phyloP scores from a whole-genome alignment of 306 rosid species.

The Urtica urens region DNA sequence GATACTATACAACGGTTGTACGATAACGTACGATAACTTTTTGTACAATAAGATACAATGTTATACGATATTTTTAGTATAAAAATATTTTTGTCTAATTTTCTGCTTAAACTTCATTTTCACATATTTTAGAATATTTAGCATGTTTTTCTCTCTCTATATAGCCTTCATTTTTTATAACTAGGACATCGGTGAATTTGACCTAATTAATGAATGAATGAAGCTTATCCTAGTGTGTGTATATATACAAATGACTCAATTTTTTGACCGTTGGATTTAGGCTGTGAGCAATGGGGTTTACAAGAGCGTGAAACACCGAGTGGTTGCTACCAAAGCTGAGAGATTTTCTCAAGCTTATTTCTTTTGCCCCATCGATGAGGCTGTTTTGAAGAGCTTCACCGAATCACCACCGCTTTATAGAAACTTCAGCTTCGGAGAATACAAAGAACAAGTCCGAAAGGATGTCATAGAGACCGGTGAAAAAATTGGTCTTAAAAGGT shows the following conservation, averaged over 20 bases:
- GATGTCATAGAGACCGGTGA: conserved; percentile 54
- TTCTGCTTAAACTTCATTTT: too few relatives aligned
- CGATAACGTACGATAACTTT: too few relatives aligned
- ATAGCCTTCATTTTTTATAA: too few relatives aligned
- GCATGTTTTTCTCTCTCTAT: too few relatives aligned
- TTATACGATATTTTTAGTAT: too few relatives aligned
- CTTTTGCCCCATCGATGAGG: conserved; percentile 38
- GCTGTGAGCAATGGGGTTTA: conserved; percentile 63
- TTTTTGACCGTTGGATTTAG: too few relatives aligned
- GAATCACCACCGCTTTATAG: conserved; percentile 26
- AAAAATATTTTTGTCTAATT: too few relatives aligned
- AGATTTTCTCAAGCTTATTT: conserved; percentile 67
- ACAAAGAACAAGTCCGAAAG: conserved; percentile 27
- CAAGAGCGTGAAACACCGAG: conserved; percentile 55
- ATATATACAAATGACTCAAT: too few relatives aligned
- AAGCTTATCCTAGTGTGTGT: not conserved
- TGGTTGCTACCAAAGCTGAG: conserved; percentile 22
- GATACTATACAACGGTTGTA: too few relatives aligned
- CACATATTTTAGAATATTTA: too few relatives aligned
- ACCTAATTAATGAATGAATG: not conserved
- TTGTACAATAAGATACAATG: too few relatives aligned
- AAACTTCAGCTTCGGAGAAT: conserved; percentile 52
- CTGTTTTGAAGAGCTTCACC: conserved; percentile 30
- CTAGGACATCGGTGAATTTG: not conserved
- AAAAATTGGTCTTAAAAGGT: conserved; percentile 65